Percentiles rank a stretch among this genome's conserved stretches.
Evolutionary conservation across 2,329 filamentous ascomycete genomes (phyloP).

Genomic region (Amauroascus niger): DNA sequence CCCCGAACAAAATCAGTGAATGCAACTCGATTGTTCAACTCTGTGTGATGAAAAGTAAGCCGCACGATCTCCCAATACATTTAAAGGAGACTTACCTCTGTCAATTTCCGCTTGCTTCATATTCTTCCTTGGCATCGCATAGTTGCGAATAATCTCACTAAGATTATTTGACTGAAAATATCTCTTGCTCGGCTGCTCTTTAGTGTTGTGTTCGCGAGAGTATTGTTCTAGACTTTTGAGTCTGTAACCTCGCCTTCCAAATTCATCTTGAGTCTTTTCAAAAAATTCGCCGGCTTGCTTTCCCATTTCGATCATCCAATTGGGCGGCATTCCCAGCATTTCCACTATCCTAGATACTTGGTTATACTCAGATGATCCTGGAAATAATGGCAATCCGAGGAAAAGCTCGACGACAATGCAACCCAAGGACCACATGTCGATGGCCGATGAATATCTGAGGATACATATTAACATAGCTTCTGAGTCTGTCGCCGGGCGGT

Average conservation of each 20-base stretch:
- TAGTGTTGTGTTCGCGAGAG: slow-evolving; percentile 85
- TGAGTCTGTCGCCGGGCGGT: background rate
- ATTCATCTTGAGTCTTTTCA: slow-evolving; percentile 86
- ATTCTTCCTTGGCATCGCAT: slow-evolving; percentile 96
- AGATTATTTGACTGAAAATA: slow-evolving; percentile 93
- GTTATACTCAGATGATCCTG: slow-evolving; percentile 96
- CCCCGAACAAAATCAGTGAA: slow-evolving; percentile 98
- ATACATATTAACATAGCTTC: background rate
- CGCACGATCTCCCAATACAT: background rate
- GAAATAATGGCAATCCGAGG: slow-evolving; percentile 85
- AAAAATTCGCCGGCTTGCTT: slow-evolving; percentile 98
- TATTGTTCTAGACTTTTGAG: slow-evolving; percentile 98
- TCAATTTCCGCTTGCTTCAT: slow-evolving; percentile 98
- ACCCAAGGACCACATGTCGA: slow-evolving; percentile 98
- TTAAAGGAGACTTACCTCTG: slow-evolving; percentile 55
- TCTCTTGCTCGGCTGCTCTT: slow-evolving; percentile 99
- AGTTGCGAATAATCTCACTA: slow-evolving; percentile 94
- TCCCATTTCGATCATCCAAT: slow-evolving; percentile 99
- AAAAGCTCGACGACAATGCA: slow-evolving; percentile 98
- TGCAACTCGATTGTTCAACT: slow-evolving; percentile 95
- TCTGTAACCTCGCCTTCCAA: slow-evolving; percentile 78
- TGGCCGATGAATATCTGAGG: slow-evolving; percentile 77
- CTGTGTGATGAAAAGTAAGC: slow-evolving; percentile 41
- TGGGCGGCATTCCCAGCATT: slow-evolving; percentile 92
- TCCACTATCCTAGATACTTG: slow-evolving; percentile 95